Percentiles rank a stretch among this genome's conserved stretches.
phyloP scores from a whole-genome alignment of 1,284 basidiomycete species.

The Ceratobasidium sp. region DNA sequence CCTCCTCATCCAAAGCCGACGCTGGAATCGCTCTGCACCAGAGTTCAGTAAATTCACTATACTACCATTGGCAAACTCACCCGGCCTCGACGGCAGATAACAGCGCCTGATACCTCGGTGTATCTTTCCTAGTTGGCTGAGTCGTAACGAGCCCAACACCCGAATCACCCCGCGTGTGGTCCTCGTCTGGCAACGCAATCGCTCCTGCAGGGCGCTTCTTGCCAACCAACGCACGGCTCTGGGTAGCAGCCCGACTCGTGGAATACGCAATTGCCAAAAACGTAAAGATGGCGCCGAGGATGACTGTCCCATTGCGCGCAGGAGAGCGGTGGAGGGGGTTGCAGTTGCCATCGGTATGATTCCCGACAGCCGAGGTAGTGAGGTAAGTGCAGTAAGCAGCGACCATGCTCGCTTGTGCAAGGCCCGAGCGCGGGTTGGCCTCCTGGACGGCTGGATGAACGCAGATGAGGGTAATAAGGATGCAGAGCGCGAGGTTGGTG shows the following conservation, averaged over 20 bases:
- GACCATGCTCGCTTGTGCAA: constrained; percentile 97
- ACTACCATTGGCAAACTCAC: constrained; percentile 59
- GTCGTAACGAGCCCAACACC: constrained; percentile 83
- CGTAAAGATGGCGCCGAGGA: constrained; percentile 95
- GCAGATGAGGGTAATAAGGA: constrained; percentile 86
- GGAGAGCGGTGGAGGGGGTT: constrained; percentile 82
- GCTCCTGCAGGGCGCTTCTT: constrained; percentile 69
- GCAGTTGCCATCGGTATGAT: constrained; percentile 83
- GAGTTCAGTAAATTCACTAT: background rate
- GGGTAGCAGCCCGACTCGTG: constrained; percentile 95
- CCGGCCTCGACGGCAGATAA: constrained; percentile 96
- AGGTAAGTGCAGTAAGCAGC: constrained; percentile 98
- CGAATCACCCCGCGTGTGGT: constrained; percentile 58
- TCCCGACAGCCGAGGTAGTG: constrained; percentile 93
- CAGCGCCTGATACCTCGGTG: constrained; percentile 93
- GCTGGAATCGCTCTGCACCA: constrained; percentile 85
- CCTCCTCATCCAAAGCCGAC: constrained; percentile 89
- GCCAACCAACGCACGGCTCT: constrained; percentile 90
- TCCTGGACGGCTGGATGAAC: constrained; percentile 92
- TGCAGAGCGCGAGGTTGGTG: constrained; percentile 86
- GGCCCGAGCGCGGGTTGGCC: constrained; percentile 92
- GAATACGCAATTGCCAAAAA: constrained; percentile 99
- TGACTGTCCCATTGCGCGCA: constrained; percentile 88
- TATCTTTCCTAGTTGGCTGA: constrained; percentile 89
- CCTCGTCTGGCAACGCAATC: constrained; percentile 71